phyloP scores from a whole-genome alignment of 768 basidiomycete genomes.

The Myochromella boudieri region DNA sequence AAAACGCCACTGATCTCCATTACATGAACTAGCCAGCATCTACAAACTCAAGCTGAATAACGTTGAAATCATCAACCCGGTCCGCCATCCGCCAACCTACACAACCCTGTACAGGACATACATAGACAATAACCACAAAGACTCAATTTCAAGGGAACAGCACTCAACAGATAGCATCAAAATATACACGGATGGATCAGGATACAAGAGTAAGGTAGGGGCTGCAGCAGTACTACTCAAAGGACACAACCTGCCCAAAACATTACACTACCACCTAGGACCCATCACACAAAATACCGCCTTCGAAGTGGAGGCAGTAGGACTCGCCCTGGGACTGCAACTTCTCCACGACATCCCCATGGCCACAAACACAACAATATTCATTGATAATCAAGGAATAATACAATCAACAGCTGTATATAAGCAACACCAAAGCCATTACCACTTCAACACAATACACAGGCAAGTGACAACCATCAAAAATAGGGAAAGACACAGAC shows the following conservation, averaged over 20 bases:
- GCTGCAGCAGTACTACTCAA: slow-evolving; percentile 13
- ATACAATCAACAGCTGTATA: slow-evolving; percentile 4
- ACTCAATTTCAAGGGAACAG: slow-evolving; percentile 2
- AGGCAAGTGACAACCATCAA: not conserved
- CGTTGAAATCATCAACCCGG: slow-evolving; percentile 13
- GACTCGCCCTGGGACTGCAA: slow-evolving; percentile 13
- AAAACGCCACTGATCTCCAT: slow-evolving; percentile 8
- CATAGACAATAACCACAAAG: slow-evolving; percentile 5
- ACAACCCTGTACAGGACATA: not conserved
- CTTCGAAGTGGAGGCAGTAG: slow-evolving; percentile 19
- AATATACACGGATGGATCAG: slow-evolving; percentile 18
- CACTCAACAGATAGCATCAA: slow-evolving; percentile 1
- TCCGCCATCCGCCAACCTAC: slow-evolving; percentile 1
- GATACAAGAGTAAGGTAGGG: slow-evolving; percentile 8
- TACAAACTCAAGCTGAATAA: slow-evolving; percentile 4
- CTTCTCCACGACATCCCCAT: not conserved
- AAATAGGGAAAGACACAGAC: not conserved
- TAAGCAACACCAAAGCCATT: slow-evolving; percentile 2
- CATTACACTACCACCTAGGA: slow-evolving; percentile 15
- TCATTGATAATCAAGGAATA: slow-evolving; percentile 12
- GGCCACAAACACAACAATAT: not conserved
- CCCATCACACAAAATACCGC: slow-evolving; percentile 7
- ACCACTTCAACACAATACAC: slow-evolving; percentile 5
- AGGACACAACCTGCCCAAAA: not conserved
- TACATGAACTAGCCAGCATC: slow-evolving; percentile 11